Conservation (phyloP, 2,329 filamentous ascomycete species). For the Trichoderma atroviride region DNA sequence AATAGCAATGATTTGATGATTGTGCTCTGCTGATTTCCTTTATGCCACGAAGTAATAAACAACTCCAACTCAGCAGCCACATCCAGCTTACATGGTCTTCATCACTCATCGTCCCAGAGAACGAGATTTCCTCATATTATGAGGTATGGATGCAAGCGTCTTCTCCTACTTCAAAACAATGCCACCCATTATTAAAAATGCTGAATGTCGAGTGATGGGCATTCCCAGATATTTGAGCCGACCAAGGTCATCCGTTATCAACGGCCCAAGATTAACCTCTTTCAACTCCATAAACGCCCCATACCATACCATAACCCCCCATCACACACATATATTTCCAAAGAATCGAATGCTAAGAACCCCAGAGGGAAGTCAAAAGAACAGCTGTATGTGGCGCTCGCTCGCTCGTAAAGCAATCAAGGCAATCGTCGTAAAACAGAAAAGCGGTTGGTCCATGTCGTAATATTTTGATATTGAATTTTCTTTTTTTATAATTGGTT, state of each 20-base stretch:
- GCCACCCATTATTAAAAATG: background rate
- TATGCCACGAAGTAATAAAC: background rate
- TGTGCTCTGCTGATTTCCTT: background rate
- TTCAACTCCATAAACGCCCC: conserved; percentile 11
- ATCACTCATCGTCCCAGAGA: background rate
- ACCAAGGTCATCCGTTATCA: background rate
- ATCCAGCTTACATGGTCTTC: background rate
- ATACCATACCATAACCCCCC: background rate
- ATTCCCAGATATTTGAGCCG: background rate
- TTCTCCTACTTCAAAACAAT: background rate
- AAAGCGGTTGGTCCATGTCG: background rate
- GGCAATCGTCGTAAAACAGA: background rate
- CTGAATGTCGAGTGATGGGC: background rate
- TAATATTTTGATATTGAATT: background rate
- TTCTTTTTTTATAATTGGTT: conserved; percentile 29
- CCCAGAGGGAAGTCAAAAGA: background rate
- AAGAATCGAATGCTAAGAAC: background rate
- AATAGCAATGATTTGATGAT: background rate
- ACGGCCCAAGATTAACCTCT: background rate
- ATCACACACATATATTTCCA: background rate
- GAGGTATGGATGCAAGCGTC: background rate
- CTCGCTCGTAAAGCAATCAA: conserved; percentile 10
- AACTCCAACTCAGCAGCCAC: background rate
- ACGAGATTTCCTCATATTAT: background rate
- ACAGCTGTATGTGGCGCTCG: background rate